Base-by-base conservation (phyloP, 805 yeast species). In the Torulaspora quercuum region DNA sequence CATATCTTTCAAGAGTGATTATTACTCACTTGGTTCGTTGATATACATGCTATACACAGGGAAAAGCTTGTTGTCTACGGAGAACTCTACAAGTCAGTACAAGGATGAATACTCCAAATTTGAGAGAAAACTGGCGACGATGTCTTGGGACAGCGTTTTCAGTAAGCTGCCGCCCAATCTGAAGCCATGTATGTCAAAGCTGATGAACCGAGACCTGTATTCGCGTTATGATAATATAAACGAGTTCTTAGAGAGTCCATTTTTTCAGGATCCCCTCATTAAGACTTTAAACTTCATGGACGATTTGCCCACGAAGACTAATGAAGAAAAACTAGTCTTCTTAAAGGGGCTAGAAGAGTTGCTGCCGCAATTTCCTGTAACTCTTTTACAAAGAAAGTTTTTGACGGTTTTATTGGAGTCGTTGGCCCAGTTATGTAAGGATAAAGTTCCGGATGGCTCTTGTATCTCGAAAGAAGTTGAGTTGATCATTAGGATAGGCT, bases 251-350 rank as follows among this genome's bases (percentile, higher is more conserved):
- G 74, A 76, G 7, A 76, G 87, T 7, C 76, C 72, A 23, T 84
- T 76, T 49, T 90, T 89, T 61, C 83, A 86, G 61, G 89, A 87
- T 45, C 85, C 90, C 34, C 65, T 88, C 33, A 77, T 90, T 34
- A 81, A 82, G 52, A 80, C 94, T 3, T 70, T 90, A 67, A 77
- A 81, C 57, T 80, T 82, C 49, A 60, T 90, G 29, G 97, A 90
- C 53, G 92, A 84, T 39, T 79, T 85, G 44, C 76, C 88, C 7
- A 83, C 95, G 0, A 81, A 83, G 48, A 64, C 80, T 2, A 65
- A 68, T 5, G 71, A 70, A 11, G 97, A 90, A 40, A 82, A 81
- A 50, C 57, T 74, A 15, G 66, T 76, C 1, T 87, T 87, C 53
- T 67, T 89, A 46, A 72, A 73, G 36, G 87, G 87, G 1, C 66